Evolutionary conservation across 2,329 filamentous ascomycete genomes (phyloP), one percentile per base, ranked within the genome.

Genomic region (Pyrenophora tritici-repentis): DNA sequence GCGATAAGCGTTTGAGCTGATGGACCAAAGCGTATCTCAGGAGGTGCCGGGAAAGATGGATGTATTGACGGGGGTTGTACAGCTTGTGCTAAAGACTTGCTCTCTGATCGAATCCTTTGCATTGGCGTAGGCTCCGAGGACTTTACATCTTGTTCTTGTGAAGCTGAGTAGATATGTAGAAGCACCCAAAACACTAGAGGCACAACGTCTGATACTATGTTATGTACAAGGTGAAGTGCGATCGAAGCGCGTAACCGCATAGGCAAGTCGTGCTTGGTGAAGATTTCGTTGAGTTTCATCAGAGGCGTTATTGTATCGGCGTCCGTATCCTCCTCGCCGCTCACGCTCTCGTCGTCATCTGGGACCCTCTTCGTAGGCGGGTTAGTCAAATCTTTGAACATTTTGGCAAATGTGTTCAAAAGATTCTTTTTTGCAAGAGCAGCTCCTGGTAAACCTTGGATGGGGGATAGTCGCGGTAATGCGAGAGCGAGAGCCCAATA

Each of bases 401-500:
- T 36, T 14, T 58, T 63, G 6, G 42, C 58, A 16, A 73, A 61
- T 26, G 71, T 67, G 5, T 63, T 53, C 1, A 67, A 39, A 10
- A 73, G 50, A 16, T 70, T 60, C 41, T 64, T 72, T 43, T 62
- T 66, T 9, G 75, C 75, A 40, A 73, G 45, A 34, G 60, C 62
- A 6, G 70, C 67, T 26, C 59, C 61, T 7, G 71, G 69, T 6
- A 73, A 48, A 67, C 76, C 73, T 2, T 82, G 82, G 20, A 82
- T 72, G 3, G 83, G 83, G 14, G 79, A 66, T 75, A 81, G 83
- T 17, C 80, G 76, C 12, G 84, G 83, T 4, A 84, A 63, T 0
- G 84, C 84, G 8, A 80, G 73, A 3, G 81, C 73, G 22, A 87
- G 73, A 16, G 78, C 75, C 37, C 79, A 76, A 61, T 84, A 83